These are phyloP conservation scores for Porcisia deanei DNA, from an alignment of 208 protist species.

Conservation along the genomic window DNA sequence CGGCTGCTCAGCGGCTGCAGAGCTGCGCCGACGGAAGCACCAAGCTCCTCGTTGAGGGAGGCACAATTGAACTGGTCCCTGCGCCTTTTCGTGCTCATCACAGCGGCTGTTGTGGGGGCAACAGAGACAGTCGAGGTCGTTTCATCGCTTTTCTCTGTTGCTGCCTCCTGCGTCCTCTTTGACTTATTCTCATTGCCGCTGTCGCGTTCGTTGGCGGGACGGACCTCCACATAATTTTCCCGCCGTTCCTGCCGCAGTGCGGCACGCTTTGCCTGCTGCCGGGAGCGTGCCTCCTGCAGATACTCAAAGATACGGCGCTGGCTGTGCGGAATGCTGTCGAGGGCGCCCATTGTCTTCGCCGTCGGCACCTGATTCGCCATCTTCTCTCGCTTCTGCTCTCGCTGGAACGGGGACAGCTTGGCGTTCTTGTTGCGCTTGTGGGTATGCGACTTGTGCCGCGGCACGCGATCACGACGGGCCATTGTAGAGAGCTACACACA, in stretches of 20 bases:
- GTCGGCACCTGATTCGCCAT: slow-evolving; percentile 82
- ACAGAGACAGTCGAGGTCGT: background rate
- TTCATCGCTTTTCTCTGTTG: background rate
- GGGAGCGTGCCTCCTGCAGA: slow-evolving; percentile 47
- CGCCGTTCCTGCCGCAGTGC: slow-evolving; percentile 20
- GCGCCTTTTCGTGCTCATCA: slow-evolving; percentile 1
- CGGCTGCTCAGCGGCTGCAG: slow-evolving; percentile 14
- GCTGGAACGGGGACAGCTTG: slow-evolving; percentile 88
- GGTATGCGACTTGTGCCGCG: slow-evolving; percentile 71
- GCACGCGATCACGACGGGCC: slow-evolving; percentile 75
- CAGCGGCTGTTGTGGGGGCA: background rate
- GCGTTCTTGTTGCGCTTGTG: slow-evolving; percentile 82
- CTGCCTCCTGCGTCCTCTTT: slow-evolving; percentile 2
- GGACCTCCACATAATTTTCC: background rate
- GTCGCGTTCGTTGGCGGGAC: background rate
- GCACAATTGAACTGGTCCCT: slow-evolving; percentile 14
- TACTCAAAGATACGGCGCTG: slow-evolving; percentile 65
- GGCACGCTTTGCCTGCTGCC: slow-evolving; percentile 32
- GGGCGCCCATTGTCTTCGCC: slow-evolving; percentile 29
- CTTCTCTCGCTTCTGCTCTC: slow-evolving; percentile 65
- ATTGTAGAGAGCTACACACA: slow-evolving; percentile 23
- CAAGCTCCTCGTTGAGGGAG: slow-evolving; percentile 48
- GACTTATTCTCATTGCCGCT: background rate
- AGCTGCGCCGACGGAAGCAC: slow-evolving; percentile 24
- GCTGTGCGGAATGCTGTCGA: slow-evolving; percentile 65